Percentiles rank a stretch among this genome's conserved stretches.
phyloP scores from a whole-genome alignment of 2,329 filamentous ascomycete species.

The Curvularia eragrostidis region DNA sequence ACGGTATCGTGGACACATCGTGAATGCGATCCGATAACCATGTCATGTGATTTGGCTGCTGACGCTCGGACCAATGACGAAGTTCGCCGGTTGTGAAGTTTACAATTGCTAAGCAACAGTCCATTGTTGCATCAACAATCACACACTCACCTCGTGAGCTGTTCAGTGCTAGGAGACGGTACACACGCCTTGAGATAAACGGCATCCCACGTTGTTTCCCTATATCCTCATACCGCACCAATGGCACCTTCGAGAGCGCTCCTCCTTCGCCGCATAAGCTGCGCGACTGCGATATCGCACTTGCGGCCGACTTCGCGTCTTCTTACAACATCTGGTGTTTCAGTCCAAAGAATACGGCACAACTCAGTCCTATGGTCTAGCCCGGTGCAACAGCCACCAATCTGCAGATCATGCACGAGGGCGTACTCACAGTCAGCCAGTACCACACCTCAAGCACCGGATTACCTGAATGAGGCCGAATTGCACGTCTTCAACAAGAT shows the following conservation, averaged over 20 bases:
- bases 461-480: slow-evolving; percentile 57
- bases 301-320: slow-evolving; percentile 31
- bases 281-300: slow-evolving; percentile 24
- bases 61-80: slow-evolving; percentile 43
- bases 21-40: slow-evolving; percentile 19
- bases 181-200: slow-evolving; percentile 17
- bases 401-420: slow-evolving; percentile 20
- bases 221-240: slow-evolving; percentile 14
- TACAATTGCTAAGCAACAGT: slow-evolving; percentile 21
- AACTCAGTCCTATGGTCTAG: slow-evolving; percentile 15
- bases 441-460: slow-evolving; percentile 49
- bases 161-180: neutral
- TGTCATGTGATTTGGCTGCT: slow-evolving; percentile 40
- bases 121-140: slow-evolving; percentile 17
- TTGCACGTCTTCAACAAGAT: slow-evolving; percentile 57
- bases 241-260: slow-evolving; percentile 49
- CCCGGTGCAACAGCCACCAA: slow-evolving; percentile 10
- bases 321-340: slow-evolving; percentile 24
- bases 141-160: slow-evolving; percentile 18
- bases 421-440: slow-evolving; percentile 37
- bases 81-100: slow-evolving; percentile 22
- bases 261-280: slow-evolving; percentile 26
- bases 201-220: slow-evolving; percentile 11
- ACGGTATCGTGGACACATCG: neutral
- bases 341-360: slow-evolving; percentile 9